Base-by-base conservation (phyloP, 768 basidiomycete genomes). In the Lactifluus hygrophoroides region DNA sequence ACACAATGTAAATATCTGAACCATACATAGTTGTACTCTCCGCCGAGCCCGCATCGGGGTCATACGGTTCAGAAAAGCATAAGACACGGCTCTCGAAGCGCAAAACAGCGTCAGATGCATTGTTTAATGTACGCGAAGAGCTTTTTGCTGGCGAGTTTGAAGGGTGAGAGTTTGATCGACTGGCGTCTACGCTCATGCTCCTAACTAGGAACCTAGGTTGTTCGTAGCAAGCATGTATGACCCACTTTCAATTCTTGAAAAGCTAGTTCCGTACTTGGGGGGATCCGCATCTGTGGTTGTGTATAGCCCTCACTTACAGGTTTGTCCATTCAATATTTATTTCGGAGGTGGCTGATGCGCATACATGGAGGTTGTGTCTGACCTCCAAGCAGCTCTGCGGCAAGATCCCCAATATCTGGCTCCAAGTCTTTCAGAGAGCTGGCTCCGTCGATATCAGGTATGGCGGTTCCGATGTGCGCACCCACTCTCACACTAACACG, bases 61-160 rank as follows among this genome's bases (percentile, higher is more conserved):
- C 81, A 64, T 77, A 82, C 59, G 81, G 79, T 66, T 88, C 87
- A 13, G 88, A 90, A 35, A 80, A 82, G 51, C 86, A 90, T 68
- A 85, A 81, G 64, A 66, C 75, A 30, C 80, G 90, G 28, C 70
- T 90, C 19, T 82, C 82, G 65, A 94, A 92, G 70, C 84, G 94
- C 44, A 91, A 87, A 68, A 76, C 74, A 4, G 80, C 83, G n/a
- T 76, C 81, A 4, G 82, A 88, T 37, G 68, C 78, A 34, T 71
- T 96, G 10, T 74, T 76, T 54, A 76, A 70, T 42, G 82, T 81
- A 19, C 79, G 94, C 34, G 82, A 89, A 56, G 94, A 95, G 52
- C 75, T 94, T 4, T 93, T 94, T 66, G 70, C 74, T 2, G 95
- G 94, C 21, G 89, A 86, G 65, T 99, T 93, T 71, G 94, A 98